phyloP scores from a whole-genome alignment of 2,329 filamentous ascomycete genomes.

The Xylariales sp. region DNA sequence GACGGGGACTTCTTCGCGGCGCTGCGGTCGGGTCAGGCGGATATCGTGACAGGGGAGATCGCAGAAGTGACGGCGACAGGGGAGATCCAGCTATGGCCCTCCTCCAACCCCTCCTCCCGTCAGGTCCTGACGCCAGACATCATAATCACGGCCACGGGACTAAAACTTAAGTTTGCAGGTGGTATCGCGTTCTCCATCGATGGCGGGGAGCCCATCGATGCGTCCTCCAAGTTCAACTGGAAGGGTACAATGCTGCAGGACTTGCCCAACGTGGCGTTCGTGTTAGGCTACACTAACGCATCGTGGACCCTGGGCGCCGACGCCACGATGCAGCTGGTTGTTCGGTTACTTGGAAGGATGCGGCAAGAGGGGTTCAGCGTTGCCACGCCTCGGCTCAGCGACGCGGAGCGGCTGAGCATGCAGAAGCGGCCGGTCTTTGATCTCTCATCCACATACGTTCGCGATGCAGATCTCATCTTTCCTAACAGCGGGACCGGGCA shows the following conservation, averaged over 20 bases:
- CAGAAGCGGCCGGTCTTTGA: no score
- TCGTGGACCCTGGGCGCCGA: slow-evolving; percentile 62
- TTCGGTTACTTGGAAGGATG: slow-evolving; percentile 48
- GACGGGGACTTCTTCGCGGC: slow-evolving; percentile 42
- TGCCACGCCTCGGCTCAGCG: slow-evolving; percentile 42
- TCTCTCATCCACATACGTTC: no score
- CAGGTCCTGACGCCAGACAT: slow-evolving; percentile 49
- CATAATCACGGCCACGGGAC: slow-evolving; percentile 62
- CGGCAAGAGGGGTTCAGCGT: slow-evolving; percentile 31
- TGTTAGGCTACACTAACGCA: slow-evolving; percentile 56
- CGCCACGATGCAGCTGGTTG: slow-evolving; percentile 41
- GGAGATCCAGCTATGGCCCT: slow-evolving; percentile 39
- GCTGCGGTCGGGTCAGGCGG: slow-evolving; percentile 24
- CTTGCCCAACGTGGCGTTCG: slow-evolving; percentile 55
- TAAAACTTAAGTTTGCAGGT: slow-evolving; percentile 52
- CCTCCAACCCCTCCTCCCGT: no score
- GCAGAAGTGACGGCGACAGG: slow-evolving; percentile 35
- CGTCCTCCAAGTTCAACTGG: slow-evolving; percentile 49
- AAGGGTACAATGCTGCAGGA: slow-evolving; percentile 57
- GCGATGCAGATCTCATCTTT: no score
- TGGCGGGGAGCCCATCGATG: slow-evolving; percentile 34
- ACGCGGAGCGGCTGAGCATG: no score
- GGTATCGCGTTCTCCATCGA: slow-evolving; percentile 48
- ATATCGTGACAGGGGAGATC: slow-evolving; percentile 42
- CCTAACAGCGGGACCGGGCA: no score